Conservation (phyloP, 148 eudicot species). For the Nyssa sinensis region DNA sequence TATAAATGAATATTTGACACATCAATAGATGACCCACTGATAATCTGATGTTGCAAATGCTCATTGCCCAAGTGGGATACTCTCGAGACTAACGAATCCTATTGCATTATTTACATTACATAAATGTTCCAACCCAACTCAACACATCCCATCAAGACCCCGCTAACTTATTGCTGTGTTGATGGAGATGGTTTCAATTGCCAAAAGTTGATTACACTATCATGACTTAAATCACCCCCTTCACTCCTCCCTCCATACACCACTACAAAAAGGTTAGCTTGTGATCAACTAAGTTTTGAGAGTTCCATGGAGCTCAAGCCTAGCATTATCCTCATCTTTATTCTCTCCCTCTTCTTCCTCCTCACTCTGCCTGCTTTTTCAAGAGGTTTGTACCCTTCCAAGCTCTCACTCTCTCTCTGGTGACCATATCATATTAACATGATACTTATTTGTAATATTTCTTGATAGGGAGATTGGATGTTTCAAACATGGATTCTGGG, state of each 20-base stretch:
- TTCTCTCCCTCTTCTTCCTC: conserved; percentile 19
- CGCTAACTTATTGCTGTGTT: conserved; percentile 22
- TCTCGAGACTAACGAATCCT: too few relatives aligned
- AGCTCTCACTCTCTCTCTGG: too few relatives aligned
- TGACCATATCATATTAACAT: neutral
- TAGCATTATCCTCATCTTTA: neutral
- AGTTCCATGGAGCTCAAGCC: conserved; percentile 16
- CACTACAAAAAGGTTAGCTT: neutral
- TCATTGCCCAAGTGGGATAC: too few relatives aligned
- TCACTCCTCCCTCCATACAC: neutral
- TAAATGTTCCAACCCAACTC: conserved; percentile 27
- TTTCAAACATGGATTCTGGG: conserved; percentile 24
- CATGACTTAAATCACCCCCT: neutral
- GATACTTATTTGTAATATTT: neutral
- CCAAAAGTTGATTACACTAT: neutral
- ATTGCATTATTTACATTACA: neutral
- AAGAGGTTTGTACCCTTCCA: conserved; percentile 6
- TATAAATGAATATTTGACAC: too few relatives aligned
- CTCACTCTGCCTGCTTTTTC: conserved; percentile 12
- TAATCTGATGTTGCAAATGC: neutral
- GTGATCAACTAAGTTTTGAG: neutral
- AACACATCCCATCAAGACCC: conserved; percentile 24
- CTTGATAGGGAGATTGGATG: conserved; percentile 11
- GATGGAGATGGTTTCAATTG: conserved; percentile 23
- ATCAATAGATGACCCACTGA: too few relatives aligned